phyloP scores from a whole-genome alignment of 352 stramenopile genomes.

The Albugo laibachii region DNA sequence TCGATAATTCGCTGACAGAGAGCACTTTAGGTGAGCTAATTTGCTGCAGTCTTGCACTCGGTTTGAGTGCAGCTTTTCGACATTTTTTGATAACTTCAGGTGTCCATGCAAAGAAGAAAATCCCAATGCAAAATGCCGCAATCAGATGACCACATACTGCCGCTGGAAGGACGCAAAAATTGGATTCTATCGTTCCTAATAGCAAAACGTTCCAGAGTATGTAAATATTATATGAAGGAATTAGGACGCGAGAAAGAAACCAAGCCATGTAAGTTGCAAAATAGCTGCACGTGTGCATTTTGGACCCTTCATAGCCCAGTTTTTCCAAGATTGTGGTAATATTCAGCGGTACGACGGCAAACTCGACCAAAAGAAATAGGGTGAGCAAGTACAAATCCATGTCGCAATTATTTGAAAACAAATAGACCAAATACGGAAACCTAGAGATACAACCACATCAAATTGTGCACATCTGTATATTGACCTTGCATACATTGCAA shows the following conservation, averaged over 20 bases:
- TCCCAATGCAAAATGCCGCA: slow-evolving; percentile 51
- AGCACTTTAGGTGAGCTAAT: too few species aligned
- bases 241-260: slow-evolving; percentile 47
- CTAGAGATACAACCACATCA: slow-evolving; percentile 10
- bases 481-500: slow-evolving; percentile 37
- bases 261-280: slow-evolving; percentile 58
- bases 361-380: slow-evolving; percentile 70
- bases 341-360: slow-evolving; percentile 67
- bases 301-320: slow-evolving; percentile 42
- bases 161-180: slow-evolving; percentile 40
- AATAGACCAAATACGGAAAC: slow-evolving; percentile 67
- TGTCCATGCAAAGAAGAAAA: slow-evolving; percentile 71
- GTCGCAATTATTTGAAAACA: slow-evolving; percentile 43
- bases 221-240: slow-evolving; percentile 69
- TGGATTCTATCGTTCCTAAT: slow-evolving; percentile 15
- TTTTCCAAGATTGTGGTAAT: slow-evolving; percentile 63
- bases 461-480: background rate
- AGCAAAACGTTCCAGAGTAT: slow-evolving; percentile 53
- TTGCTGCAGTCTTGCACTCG: too few species aligned
- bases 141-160: slow-evolving; percentile 66
- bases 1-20: too few species aligned
- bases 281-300: slow-evolving; percentile 36
- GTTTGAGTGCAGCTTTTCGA: slow-evolving; percentile 5
- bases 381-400: slow-evolving; percentile 64
- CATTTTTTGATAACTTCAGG: slow-evolving; percentile 62